A percentile compares a stretch with the other conserved stretches of the same genome.
Conservation (phyloP, 345 rosid genomes). For the Eucalyptus sp. region DNA sequence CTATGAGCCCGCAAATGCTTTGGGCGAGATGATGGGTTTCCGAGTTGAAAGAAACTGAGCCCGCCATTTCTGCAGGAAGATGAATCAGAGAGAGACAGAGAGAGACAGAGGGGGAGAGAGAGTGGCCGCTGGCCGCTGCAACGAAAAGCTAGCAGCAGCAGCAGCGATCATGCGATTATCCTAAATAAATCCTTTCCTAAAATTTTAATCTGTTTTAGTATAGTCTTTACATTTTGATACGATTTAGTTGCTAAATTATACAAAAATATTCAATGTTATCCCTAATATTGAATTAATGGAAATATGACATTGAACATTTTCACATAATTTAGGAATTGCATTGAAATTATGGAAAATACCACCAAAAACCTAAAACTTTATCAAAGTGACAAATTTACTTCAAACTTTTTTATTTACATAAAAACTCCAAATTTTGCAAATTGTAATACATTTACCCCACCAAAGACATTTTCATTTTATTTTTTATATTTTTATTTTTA, state of each 20-base stretch:
- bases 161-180: not conserved
- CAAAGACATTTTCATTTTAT: too few species aligned
- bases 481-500: too few species aligned
- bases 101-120: not conserved
- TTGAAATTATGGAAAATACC: too few species aligned
- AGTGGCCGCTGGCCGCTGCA: not conserved
- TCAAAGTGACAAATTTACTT: too few species aligned
- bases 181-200: not conserved
- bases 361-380: too few species aligned
- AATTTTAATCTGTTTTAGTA: too few species aligned
- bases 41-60: not conserved
- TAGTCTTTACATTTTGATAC: too few species aligned
- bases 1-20: constrained; percentile 26
- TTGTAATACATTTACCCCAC: too few species aligned
- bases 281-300: too few species aligned
- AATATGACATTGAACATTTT: accelerated
- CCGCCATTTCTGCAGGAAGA: not conserved
- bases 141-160: not conserved
- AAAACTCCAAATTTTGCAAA: too few species aligned
- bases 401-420: too few species aligned
- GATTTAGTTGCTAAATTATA: too few species aligned
- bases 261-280: accelerated
- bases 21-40: constrained; percentile 29
- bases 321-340: accelerated
- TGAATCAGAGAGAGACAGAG: not conserved